Evolutionary conservation across 768 basidiomycete species (phyloP), one percentile per base, ranked within the genome.

Genomic region (Mycena chlorophos): DNA sequence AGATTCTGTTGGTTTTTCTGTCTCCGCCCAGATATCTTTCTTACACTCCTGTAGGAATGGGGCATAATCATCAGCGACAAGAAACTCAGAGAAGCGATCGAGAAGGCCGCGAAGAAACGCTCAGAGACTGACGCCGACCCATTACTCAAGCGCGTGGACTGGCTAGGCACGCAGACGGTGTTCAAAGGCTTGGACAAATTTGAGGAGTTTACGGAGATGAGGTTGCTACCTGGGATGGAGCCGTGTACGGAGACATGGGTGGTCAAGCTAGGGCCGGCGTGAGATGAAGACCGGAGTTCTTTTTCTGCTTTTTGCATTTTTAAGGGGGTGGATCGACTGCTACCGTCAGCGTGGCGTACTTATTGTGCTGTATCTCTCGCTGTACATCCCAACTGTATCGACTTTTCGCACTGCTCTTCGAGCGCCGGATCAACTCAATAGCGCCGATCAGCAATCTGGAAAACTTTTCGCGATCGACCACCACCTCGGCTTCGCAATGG

Each of bases 151-250:
- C 69, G 88, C 59, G 80, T 89, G 8, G 88, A 89, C 68, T 85
- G 76, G 72, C 63, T 89, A 5, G 88, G 86, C 4, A 80, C 82
- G 31, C 65, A 61, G 28, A 82, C 81, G 8, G 67, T 81, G 34
- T 89, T 89, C 65, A 80, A 74, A 55, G 88, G 88, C 1, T 63
- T 89, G 58, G 82, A 84, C 62, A 78, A 69, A 68, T 81, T 86
- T 55, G 81, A 82, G 12, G 82, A 80, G 5, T 85, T 78, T 63
- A 74, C 73, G 53, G 83, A 79, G 64, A 64, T 70, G 64, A 73
- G 83, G 55, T 55, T 78, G 47, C 52, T 86, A 22, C 85, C 84
- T 19, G 79, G 78, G 12, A 55, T 60, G 30, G 59, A 73, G 43
- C 64, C 55, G 1, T 72, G 72, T 59, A 56, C 72, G 16, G 83